phyloP scores from a whole-genome alignment of 2,329 filamentous ascomycete genomes.

The Xylariaceae sp. region DNA sequence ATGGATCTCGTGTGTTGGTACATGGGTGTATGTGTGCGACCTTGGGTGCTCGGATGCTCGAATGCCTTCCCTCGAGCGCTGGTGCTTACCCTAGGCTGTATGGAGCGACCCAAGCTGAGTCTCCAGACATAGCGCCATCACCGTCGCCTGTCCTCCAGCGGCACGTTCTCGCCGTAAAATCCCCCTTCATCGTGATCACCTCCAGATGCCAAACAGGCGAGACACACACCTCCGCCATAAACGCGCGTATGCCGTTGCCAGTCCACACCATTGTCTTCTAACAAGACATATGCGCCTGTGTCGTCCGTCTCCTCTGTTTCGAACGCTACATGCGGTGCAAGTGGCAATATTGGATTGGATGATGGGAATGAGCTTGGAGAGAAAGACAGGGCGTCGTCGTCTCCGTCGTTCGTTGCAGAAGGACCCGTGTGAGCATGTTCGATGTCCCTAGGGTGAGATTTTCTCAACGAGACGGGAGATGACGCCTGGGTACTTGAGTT shows the following conservation, averaged over 20 bases:
- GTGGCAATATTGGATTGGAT: constrained; percentile 44
- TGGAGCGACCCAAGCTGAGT: too few species aligned
- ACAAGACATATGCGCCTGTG: constrained; percentile 47
- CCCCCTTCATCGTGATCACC: constrained; percentile 37
- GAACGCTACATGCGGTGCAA: constrained; percentile 38
- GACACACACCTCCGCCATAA: constrained; percentile 55
- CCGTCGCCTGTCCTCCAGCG: constrained; percentile 48
- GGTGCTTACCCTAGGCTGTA: too few species aligned
- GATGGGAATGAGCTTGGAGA: constrained; percentile 49
- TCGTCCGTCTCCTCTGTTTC: constrained; percentile 39
- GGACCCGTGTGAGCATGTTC: constrained; percentile 18
- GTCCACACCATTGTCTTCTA: constrained; percentile 44
- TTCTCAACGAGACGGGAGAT: constrained; percentile 35
- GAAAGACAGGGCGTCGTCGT: constrained; percentile 31
- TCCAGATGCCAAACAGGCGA: constrained; percentile 50
- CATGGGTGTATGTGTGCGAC: too few species aligned
- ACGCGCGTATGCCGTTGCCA: constrained; percentile 58
- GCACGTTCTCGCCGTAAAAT: constrained; percentile 53
- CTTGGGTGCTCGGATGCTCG: too few species aligned
- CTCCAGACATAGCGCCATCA: too few species aligned
- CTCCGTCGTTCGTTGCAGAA: constrained; percentile 14
- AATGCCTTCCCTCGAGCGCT: too few species aligned
- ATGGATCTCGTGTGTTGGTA: too few species aligned
- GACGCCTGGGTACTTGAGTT: constrained; percentile 19
- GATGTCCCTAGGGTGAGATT: constrained; percentile 42